Conservation (phyloP, 1,284 basidiomycete species). For the Irpex sp. region DNA sequence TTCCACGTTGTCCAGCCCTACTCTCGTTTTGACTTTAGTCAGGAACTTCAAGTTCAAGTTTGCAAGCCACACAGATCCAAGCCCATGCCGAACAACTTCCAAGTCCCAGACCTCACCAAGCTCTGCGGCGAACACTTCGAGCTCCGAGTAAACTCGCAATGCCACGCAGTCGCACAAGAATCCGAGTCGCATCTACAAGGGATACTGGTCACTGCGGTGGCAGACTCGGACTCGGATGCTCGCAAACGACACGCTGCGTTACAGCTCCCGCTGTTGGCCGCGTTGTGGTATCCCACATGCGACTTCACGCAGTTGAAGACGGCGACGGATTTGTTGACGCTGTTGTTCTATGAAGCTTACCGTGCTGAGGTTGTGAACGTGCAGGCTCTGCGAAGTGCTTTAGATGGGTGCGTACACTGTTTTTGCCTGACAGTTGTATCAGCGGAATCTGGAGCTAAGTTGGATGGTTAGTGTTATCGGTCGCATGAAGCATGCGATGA, state of each 20-base stretch:
- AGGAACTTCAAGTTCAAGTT: background rate
- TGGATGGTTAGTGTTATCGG: background rate
- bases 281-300: slow-evolving; percentile 54
- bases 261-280: slow-evolving; percentile 51
- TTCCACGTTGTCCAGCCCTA: no score
- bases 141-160: slow-evolving; percentile 50
- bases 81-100: slow-evolving; percentile 38
- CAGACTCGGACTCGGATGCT: slow-evolving; percentile 21
- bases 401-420: slow-evolving; percentile 21
- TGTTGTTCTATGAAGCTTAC: slow-evolving; percentile 31
- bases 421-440: background rate
- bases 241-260: slow-evolving; percentile 26
- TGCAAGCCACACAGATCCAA: background rate
- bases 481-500: slow-evolving; percentile 3
- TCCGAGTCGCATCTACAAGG: slow-evolving; percentile 40
- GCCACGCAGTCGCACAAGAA: slow-evolving; percentile 38
- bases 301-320: slow-evolving; percentile 52
- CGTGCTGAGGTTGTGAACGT: slow-evolving; percentile 11
- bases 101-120: slow-evolving; percentile 54
- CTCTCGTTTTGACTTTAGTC: no score
- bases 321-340: slow-evolving; percentile 45
- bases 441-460: background rate
- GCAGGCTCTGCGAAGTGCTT: slow-evolving; percentile 18
- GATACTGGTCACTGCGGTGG: slow-evolving; percentile 15
- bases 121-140: slow-evolving; percentile 41